These are phyloP conservation scores for Fusarium mangiferae DNA, from an alignment of 2,329 filamentous ascomycete genomes.

Conservation along the genomic window DNA sequence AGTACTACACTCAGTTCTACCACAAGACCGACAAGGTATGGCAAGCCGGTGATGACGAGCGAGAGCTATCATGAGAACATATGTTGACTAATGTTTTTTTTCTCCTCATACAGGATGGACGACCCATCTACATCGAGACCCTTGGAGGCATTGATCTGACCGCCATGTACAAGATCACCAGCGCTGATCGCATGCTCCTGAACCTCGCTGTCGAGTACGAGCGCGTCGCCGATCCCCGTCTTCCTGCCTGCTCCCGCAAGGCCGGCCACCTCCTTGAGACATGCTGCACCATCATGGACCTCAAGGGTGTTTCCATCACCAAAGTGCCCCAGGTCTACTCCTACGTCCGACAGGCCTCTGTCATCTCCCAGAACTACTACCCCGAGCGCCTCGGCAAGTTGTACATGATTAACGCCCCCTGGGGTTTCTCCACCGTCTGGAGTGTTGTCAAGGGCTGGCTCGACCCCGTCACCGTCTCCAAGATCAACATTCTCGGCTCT, in stretches of 20 bases:
- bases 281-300: constrained; percentile 97
- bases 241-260: constrained; percentile 96
- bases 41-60: not conserved
- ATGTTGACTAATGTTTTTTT: constrained; percentile 27
- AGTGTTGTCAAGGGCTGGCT: constrained; percentile 90
- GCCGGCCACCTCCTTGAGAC: constrained; percentile 91
- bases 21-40: constrained; percentile 90
- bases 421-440: constrained; percentile 92
- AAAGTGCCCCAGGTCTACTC: constrained; percentile 86
- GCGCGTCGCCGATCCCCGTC: constrained; percentile 89
- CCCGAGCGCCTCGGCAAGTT: constrained; percentile 95
- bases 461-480: constrained; percentile 94
- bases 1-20: constrained; percentile 99
- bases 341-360: constrained; percentile 86
- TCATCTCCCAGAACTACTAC: constrained; percentile 98
- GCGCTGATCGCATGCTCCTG: constrained; percentile 90
- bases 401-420: constrained; percentile 97
- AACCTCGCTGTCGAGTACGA: constrained; percentile 99
- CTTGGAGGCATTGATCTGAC: constrained; percentile 91
- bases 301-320: constrained; percentile 89
- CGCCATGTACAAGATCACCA: constrained; percentile 93
- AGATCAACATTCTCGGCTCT: constrained; percentile 90
- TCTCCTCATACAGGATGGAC: constrained; percentile 75
- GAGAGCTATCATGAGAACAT: constrained; percentile 7
- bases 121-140: constrained; percentile 96